Evolutionary conservation across 495 filamentous ascomycete species (phyloP).

Genomic region (Tuber melanosporum): DNA sequence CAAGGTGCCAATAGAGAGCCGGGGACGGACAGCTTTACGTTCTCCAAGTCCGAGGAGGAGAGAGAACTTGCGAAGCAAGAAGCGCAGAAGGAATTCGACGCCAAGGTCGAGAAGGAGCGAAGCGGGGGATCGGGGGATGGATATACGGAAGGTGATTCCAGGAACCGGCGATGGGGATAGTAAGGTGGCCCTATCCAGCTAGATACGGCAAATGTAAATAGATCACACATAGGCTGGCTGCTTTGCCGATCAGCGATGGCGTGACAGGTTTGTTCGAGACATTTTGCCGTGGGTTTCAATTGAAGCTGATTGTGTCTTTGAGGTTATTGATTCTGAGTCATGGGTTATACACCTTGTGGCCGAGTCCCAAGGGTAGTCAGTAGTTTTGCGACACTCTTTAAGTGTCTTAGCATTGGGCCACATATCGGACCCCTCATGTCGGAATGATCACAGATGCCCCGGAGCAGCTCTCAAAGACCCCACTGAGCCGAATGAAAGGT

Average conservation of each 20-base stretch:
- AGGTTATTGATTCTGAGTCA: neutral
- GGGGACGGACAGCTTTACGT: slow-evolving; percentile 46
- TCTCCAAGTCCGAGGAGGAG: slow-evolving; percentile 44
- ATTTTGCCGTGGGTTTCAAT: neutral
- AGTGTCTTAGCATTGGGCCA: neutral
- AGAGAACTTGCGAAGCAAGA: slow-evolving; percentile 46
- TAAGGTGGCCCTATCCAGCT: neutral
- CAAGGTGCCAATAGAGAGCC: slow-evolving; percentile 4
- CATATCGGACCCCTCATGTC: neutral
- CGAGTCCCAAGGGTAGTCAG: neutral
- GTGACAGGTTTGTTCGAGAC: neutral
- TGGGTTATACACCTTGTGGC: neutral
- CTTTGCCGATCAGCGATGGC: neutral
- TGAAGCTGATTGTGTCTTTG: neutral
- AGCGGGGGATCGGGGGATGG: slow-evolving; percentile 36
- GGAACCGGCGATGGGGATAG: slow-evolving; percentile 7
- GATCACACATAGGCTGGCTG: neutral
- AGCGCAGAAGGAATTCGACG: slow-evolving; percentile 53
- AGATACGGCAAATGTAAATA: neutral
- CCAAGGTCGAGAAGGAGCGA: slow-evolving; percentile 48
- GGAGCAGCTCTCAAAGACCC: neutral
- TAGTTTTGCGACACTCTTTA: neutral
- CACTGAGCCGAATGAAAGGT: neutral
- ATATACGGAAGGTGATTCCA: slow-evolving; percentile 21
- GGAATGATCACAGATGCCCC: neutral